These are phyloP conservation scores for Aspergillus arachidicola DNA, from an alignment of 2,329 filamentous ascomycete species.

Conservation along the genomic window DNA sequence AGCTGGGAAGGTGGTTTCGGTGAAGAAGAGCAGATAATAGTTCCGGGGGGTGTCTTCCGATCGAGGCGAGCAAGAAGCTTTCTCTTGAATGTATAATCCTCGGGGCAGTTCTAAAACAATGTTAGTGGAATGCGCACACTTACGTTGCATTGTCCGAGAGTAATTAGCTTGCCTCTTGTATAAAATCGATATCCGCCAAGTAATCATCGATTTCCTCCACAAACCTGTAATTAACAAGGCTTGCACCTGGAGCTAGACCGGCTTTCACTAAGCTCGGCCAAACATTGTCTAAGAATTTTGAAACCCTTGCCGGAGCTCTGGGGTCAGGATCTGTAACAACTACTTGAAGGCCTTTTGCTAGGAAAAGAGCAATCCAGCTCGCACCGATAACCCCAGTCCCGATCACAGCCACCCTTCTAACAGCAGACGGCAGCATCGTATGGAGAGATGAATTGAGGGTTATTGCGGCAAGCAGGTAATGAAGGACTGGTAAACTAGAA, in stretches of 20 bases:
- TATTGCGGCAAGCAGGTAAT: neutral
- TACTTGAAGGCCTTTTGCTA: neutral
- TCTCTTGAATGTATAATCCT: no score
- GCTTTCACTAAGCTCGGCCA: neutral
- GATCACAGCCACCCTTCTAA: neutral
- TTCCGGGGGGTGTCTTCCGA: no score
- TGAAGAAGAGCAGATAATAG: no score
- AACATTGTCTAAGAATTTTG: neutral
- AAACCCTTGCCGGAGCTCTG: neutral
- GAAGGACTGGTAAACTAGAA: neutral
- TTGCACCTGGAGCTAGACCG: neutral
- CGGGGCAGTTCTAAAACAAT: neutral
- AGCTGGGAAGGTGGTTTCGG: no score
- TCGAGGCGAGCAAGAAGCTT: no score
- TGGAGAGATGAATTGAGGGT: neutral
- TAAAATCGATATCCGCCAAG: neutral
- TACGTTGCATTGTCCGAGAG: neutral
- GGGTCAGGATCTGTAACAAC: neutral
- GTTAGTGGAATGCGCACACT: neutral
- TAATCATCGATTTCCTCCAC: neutral
- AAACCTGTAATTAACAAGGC: neutral
- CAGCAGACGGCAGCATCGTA: neutral
- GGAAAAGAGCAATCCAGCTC: neutral
- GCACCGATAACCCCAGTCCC: neutral
- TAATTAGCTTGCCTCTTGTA: neutral